Evolutionary conservation across 1,284 basidiomycete genomes (phyloP), one percentile per base, ranked within the genome.

Genomic region (Cystobasidium sp.): DNA sequence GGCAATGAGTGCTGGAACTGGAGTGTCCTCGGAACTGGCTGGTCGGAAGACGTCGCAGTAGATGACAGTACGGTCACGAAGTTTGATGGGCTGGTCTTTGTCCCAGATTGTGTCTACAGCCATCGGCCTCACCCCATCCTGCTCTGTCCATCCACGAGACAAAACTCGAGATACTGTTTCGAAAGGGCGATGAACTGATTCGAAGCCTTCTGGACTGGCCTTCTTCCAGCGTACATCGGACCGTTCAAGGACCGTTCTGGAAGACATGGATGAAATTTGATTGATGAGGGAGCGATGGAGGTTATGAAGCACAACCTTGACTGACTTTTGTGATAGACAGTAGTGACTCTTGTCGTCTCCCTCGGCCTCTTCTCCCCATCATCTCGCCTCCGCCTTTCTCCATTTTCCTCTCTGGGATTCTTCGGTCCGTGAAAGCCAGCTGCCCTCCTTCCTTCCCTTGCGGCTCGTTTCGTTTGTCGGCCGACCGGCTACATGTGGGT

Each of bases 41-140:
- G 79, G 79, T 24, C 78, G 76, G 67, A 77, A 80, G 37, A 79
- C 69, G 73, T 81, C 79, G 68, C 69, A 73, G 69, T 78, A 78
- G 4, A 81, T 63, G 7, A 37, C 75, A 18, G 71, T 71, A 18
- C 80, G 79, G 56, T 81, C 80, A 31, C 80, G 76, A 31, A 81
- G 68, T 3, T 47, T 61, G 49, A 81, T 75, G 64, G 59, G 53
- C 8, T 77, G 74, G 22, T 78, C 76, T 41, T 77, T 70, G 8
- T 79, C 75, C 41, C 78, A 62, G 31, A 76, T n/a, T n/a, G 78
- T 74, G 51, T 79, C 78, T 18, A 66, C 66, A 2, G 58, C 39
- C 39, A 58, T 58, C 14, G 44, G 63, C 37, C 55, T 51, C 5
- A 52, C 39, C 1, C 51, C 51, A 16, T 43, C 31, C 22, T 68